These are phyloP conservation scores for Candida tropicalis DNA, from an alignment of 1,139 yeast species.

Conservation along the genomic window DNA sequence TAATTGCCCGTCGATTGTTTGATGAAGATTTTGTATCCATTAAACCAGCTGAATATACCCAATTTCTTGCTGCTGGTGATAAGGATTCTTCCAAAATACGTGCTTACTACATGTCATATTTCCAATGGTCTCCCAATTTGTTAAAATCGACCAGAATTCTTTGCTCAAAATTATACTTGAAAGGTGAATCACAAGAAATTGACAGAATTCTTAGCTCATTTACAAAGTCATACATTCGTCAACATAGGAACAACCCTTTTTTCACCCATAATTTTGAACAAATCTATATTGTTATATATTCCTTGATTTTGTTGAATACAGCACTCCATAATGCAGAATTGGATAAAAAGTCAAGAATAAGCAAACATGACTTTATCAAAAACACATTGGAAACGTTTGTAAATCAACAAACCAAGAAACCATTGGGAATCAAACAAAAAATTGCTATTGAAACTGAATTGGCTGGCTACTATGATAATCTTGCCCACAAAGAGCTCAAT, in stretches of 20 bases:
- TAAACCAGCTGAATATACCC: slow-evolving; percentile 51
- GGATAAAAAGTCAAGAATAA: slow-evolving; percentile 41
- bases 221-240: slow-evolving; percentile 64
- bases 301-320: slow-evolving; percentile 72
- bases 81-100: slow-evolving; percentile 45
- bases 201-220: slow-evolving; percentile 74
- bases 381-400: slow-evolving; percentile 55
- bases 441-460: slow-evolving; percentile 48
- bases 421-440: slow-evolving; percentile 42
- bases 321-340: slow-evolving; percentile 60
- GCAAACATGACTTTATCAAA: slow-evolving; percentile 53
- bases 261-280: slow-evolving; percentile 58
- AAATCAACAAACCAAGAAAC: slow-evolving; percentile 37
- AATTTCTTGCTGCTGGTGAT: slow-evolving; percentile 46
- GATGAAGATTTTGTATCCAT: slow-evolving; percentile 34
- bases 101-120: slow-evolving; percentile 48
- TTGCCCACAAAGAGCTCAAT: slow-evolving; percentile 40
- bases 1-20: slow-evolving; percentile 14
- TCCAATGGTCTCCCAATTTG: slow-evolving; percentile 52
- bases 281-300: slow-evolving; percentile 73
- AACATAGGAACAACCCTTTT: slow-evolving; percentile 53
- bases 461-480: slow-evolving; percentile 43
- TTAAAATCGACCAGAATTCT: slow-evolving; percentile 59
- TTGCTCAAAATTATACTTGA: slow-evolving; percentile 67
- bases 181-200: slow-evolving; percentile 84